Evolutionary conservation across 805 yeast genomes (phyloP).

Genomic region (Wickerhamiella nectarea): DNA sequence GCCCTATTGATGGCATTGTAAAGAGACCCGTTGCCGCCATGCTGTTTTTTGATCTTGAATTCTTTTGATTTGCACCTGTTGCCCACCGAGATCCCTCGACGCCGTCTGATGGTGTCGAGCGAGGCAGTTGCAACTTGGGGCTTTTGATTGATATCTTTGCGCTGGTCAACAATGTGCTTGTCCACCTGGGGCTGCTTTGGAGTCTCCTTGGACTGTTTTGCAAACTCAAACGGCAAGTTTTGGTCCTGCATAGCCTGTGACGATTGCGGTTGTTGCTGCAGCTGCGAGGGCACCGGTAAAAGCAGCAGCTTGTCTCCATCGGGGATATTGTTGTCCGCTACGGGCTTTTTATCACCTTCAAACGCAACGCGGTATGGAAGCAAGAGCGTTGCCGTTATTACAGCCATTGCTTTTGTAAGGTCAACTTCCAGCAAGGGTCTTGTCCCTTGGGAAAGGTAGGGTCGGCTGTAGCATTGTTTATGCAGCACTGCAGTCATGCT

Average conservation of each 20-base stretch:
- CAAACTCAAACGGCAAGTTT: constrained; percentile 19
- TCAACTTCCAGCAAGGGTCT: neutral
- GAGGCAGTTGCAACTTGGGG: constrained; percentile 6
- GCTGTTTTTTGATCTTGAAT: constrained; percentile 19
- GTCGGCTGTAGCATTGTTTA: too few relatives aligned
- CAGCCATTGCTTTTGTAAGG: constrained; percentile 1
- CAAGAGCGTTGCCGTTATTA: constrained; percentile 22
- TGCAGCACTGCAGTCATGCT: too few relatives aligned
- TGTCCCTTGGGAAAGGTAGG: too few relatives aligned
- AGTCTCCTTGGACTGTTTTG: constrained; percentile 2
- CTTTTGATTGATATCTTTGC: constrained; percentile 11
- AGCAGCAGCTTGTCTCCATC: constrained; percentile 9
- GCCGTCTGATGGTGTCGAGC: constrained; percentile 2
- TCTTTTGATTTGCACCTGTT: neutral
- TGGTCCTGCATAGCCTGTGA: constrained; percentile 1
- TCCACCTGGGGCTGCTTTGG: constrained; percentile 12
- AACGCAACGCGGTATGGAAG: constrained; percentile 24
- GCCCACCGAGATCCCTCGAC: neutral
- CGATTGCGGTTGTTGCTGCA: constrained; percentile 5
- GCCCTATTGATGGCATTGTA: constrained; percentile 69
- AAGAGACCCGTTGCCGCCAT: constrained; percentile 80
- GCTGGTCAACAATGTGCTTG: constrained; percentile 17
- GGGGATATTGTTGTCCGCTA: neutral
- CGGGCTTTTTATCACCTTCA: constrained; percentile 9
- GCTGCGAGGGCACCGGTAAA: constrained; percentile 10